Percentiles rank a stretch among this genome's conserved stretches.
These are phyloP conservation scores for Tremella fuciformis DNA, from an alignment of 768 basidiomycete species.

Conservation along the genomic window DNA sequence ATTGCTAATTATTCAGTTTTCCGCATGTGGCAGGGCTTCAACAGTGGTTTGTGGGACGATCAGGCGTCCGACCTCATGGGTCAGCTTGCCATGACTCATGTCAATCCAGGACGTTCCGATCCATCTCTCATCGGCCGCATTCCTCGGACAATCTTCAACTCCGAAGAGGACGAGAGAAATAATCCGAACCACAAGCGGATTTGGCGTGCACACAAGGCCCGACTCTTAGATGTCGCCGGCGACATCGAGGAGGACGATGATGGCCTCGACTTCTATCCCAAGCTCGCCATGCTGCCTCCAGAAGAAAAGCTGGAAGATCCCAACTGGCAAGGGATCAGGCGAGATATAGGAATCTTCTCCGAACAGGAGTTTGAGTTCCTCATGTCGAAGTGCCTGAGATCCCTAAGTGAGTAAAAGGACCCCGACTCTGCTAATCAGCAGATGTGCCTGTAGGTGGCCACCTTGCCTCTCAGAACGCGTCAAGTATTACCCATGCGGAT, in stretches of 20 bases:
- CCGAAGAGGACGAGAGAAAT: conserved; percentile 33
- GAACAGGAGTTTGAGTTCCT: conserved; percentile 78
- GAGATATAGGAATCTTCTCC: conserved; percentile 71
- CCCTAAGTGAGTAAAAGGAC: conserved; percentile 37
- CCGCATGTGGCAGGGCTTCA: conserved; percentile 81
- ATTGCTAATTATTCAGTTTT: conserved; percentile 56
- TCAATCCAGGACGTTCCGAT: conserved; percentile 72
- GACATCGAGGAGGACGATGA: conserved; percentile 40
- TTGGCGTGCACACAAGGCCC: conserved; percentile 26
- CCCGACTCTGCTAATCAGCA: conserved; percentile 8
- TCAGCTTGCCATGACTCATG: conserved; percentile 72
- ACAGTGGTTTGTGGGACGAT: conserved; percentile 85
- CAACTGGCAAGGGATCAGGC: conserved; percentile 47
- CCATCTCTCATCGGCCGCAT: conserved; percentile 63
- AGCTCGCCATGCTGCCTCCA: conserved; percentile 23
- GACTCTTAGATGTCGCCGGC: conserved; percentile 38
- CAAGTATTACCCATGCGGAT: conserved; percentile 57
- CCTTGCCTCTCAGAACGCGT: conserved; percentile 42
- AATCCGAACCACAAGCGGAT: conserved; percentile 27
- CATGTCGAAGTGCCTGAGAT: conserved; percentile 80
- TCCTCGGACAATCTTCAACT: conserved; percentile 37
- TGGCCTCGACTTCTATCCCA: conserved; percentile 38
- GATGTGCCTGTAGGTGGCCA: conserved; percentile 52
- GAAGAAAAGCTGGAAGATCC: conserved; percentile 32
- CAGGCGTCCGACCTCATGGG: conserved; percentile 81